These are phyloP conservation scores for Penicillium sp. DNA, from an alignment of 2,329 filamentous ascomycete genomes.

Conservation along the genomic window DNA sequence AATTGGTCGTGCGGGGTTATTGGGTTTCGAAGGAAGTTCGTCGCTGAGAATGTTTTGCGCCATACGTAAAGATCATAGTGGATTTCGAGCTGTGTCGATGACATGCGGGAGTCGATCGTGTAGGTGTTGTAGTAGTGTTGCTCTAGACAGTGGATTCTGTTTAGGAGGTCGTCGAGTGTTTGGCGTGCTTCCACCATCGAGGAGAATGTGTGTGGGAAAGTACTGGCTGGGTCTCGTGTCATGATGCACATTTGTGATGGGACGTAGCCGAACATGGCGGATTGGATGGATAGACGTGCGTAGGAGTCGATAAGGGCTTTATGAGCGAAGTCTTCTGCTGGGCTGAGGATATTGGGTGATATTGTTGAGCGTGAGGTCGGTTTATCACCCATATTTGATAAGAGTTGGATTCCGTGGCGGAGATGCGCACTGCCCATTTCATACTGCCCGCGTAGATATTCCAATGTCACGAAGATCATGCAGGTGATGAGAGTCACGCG, in stretches of 20 bases:
- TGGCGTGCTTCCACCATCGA: slow-evolving; percentile 18
- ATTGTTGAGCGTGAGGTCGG: slow-evolving; percentile 6
- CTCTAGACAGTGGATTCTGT: slow-evolving; percentile 16
- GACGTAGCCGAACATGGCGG: slow-evolving; percentile 25
- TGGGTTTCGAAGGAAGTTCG: slow-evolving; percentile 2
- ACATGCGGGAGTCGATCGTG: not conserved
- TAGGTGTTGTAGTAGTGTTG: slow-evolving; percentile 1
- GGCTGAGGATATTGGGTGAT: slow-evolving; percentile 9
- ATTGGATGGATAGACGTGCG: slow-evolving; percentile 25
- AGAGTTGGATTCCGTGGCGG: slow-evolving; percentile 27
- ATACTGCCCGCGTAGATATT: slow-evolving; percentile 36
- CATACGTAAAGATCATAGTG: slow-evolving; percentile 14
- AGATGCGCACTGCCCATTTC: slow-evolving; percentile 28
- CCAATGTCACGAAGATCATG: slow-evolving; percentile 40
- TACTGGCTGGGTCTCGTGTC: slow-evolving; percentile 9
- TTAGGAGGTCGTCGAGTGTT: slow-evolving; percentile 19
- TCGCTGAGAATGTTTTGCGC: slow-evolving; percentile 21
- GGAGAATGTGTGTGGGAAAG: slow-evolving; percentile 12
- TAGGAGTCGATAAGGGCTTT: slow-evolving; percentile 24
- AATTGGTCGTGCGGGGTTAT: slow-evolving; percentile 8
- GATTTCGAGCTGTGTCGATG: slow-evolving; percentile 5
- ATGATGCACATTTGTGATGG: slow-evolving; percentile 12
- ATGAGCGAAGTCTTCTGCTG: slow-evolving; percentile 16
- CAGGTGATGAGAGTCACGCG: slow-evolving; percentile 42
- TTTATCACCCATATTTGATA: slow-evolving; percentile 16